These are phyloP conservation scores for Scheffersomyces stipitis DNA, from an alignment of 805 yeast genomes.

Conservation along the genomic window DNA sequence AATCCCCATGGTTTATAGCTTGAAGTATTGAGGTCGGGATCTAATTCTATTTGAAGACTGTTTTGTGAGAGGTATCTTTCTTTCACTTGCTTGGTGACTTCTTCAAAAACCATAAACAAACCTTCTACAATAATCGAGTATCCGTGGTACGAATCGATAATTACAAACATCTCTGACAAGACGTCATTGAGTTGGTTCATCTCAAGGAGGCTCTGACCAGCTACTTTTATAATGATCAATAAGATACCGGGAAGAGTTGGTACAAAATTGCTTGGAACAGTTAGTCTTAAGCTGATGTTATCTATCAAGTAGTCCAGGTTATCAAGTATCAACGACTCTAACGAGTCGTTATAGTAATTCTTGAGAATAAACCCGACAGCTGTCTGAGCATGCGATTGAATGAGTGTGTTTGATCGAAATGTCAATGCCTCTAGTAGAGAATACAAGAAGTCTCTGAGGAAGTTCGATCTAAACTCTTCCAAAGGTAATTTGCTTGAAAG, in stretches of 20 bases:
- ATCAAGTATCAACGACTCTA: slow-evolving; percentile 54
- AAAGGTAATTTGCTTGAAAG: slow-evolving; percentile 22
- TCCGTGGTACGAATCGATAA: slow-evolving; percentile 84
- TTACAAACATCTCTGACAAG: slow-evolving; percentile 67
- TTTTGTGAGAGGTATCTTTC: slow-evolving; percentile 28
- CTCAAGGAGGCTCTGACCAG: slow-evolving; percentile 64
- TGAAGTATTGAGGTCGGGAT: slow-evolving; percentile 10
- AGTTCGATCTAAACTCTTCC: slow-evolving; percentile 42
- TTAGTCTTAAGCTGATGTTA: slow-evolving; percentile 65
- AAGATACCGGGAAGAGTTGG: slow-evolving; percentile 74
- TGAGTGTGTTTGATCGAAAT: slow-evolving; percentile 43
- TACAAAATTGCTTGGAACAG: slow-evolving; percentile 63
- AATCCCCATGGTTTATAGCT: slow-evolving; percentile 63
- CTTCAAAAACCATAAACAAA: slow-evolving; percentile 69
- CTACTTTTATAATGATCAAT: slow-evolving; percentile 64
- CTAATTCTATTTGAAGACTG: slow-evolving; percentile 6
- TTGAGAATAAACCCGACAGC: slow-evolving; percentile 47
- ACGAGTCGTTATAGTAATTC: slow-evolving; percentile 54
- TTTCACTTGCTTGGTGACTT: slow-evolving; percentile 50
- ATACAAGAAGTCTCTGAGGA: slow-evolving; percentile 68
- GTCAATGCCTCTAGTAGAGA: slow-evolving; percentile 76
- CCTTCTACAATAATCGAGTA: slow-evolving; percentile 71
- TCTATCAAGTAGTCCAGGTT: slow-evolving; percentile 84
- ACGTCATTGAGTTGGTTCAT: slow-evolving; percentile 66
- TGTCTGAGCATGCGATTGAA: slow-evolving; percentile 53